A percentile compares a stretch with the other conserved stretches of the same genome.
phyloP scores from a whole-genome alignment of 1,139 yeast species.

The Yamadazyma triangularis region DNA sequence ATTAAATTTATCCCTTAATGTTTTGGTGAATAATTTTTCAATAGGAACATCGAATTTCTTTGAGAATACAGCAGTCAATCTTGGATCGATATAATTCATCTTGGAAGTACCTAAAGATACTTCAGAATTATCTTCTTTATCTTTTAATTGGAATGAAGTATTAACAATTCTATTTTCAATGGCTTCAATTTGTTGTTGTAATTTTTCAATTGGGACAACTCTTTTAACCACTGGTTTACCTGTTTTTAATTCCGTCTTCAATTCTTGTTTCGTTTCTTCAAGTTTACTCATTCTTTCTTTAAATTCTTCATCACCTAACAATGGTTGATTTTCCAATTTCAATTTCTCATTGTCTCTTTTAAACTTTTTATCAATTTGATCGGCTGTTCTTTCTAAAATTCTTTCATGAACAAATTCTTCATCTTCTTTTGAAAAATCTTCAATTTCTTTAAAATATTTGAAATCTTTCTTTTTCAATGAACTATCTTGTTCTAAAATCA shows the following conservation, averaged over 20 bases:
- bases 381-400: slow-evolving; percentile 57
- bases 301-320: slow-evolving; percentile 48
- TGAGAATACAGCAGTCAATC: slow-evolving; percentile 85
- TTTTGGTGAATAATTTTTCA: slow-evolving; percentile 86
- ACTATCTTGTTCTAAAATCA: slow-evolving; percentile 65
- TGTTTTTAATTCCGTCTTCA: slow-evolving; percentile 54
- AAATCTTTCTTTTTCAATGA: slow-evolving; percentile 47
- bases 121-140: slow-evolving; percentile 89
- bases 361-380: slow-evolving; percentile 60
- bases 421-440: slow-evolving; percentile 66
- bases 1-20: slow-evolving; percentile 84
- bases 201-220: slow-evolving; percentile 61
- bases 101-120: slow-evolving; percentile 93
- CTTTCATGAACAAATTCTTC: slow-evolving; percentile 53
- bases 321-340: slow-evolving; percentile 50
- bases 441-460: slow-evolving; percentile 62
- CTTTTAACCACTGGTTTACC: slow-evolving; percentile 58
- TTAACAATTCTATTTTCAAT: slow-evolving; percentile 68
- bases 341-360: slow-evolving; percentile 75
- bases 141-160: slow-evolving; percentile 73
- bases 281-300: slow-evolving; percentile 56
- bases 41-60: slow-evolving; percentile 86
- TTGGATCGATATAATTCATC: slow-evolving; percentile 92
- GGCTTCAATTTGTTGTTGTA: slow-evolving; percentile 67
- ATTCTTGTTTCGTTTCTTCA: slow-evolving; percentile 52